phyloP scores from a whole-genome alignment of 2,329 filamentous ascomycete genomes.

The Pseudogymnoascus sp. region DNA sequence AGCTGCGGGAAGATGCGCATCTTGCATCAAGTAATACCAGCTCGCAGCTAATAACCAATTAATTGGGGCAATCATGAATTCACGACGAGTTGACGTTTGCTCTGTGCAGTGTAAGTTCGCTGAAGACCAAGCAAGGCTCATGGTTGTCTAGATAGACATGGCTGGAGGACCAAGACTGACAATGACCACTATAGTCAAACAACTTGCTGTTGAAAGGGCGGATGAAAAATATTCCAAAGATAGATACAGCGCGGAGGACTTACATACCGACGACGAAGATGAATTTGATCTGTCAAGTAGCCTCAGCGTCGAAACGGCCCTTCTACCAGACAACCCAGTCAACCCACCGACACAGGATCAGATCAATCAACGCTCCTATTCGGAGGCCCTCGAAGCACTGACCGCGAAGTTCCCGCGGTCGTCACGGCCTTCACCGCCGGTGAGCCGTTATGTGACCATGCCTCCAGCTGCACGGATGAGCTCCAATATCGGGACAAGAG shows the following conservation, averaged over 20 bases:
- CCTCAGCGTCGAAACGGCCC: neutral
- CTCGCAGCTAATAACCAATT: neutral
- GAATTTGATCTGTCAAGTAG: slow-evolving; percentile 13
- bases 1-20: slow-evolving; percentile 8
- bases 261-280: slow-evolving; percentile 23
- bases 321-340: neutral
- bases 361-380: slow-evolving; percentile 14
- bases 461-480: slow-evolving; percentile 21
- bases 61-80: slow-evolving; percentile 9
- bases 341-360: slow-evolving; percentile 11
- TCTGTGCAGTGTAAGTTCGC: slow-evolving; percentile 9
- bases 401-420: slow-evolving; percentile 19
- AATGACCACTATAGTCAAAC: neutral
- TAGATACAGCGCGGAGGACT: slow-evolving; percentile 6
- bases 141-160: neutral
- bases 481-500: slow-evolving; percentile 17
- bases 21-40: slow-evolving; percentile 1
- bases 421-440: slow-evolving; percentile 18
- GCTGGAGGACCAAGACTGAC: neutral
- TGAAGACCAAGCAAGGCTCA: neutral
- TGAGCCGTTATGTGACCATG: slow-evolving; percentile 24
- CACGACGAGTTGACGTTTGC: neutral
- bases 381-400: slow-evolving; percentile 14
- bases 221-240: slow-evolving; percentile 4
- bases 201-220: slow-evolving; percentile 5